Evolutionary conservation across 371 early-diverging fungal genomes (phyloP).

Genomic region (Capillidium heterosporum): DNA sequence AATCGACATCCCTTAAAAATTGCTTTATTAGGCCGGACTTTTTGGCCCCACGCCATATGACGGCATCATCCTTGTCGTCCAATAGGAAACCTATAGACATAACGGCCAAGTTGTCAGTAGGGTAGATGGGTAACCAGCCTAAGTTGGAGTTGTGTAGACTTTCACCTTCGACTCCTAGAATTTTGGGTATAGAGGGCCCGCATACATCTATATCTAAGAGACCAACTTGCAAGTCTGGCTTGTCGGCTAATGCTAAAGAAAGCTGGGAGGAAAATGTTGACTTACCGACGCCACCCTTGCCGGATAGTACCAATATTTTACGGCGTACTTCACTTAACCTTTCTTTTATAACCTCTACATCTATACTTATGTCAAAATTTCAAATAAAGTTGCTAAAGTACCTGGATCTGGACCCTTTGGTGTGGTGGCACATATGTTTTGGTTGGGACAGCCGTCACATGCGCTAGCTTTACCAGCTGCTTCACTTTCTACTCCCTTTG

Average conservation of each 20-base stretch:
- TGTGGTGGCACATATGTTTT: slow-evolving; percentile 69
- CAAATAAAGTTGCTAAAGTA: slow-evolving; percentile 8
- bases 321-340: slow-evolving; percentile 44
- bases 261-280: slow-evolving; percentile 70
- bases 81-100: slow-evolving; percentile 97
- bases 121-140: slow-evolving; percentile 87
- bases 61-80: slow-evolving; percentile 73
- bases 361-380: slow-evolving; percentile 12
- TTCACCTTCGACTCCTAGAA: slow-evolving; percentile 78
- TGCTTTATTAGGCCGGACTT: slow-evolving; percentile 92
- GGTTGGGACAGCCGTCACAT: slow-evolving; percentile 97
- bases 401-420: slow-evolving; percentile 92
- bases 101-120: slow-evolving; percentile 70
- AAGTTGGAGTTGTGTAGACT: slow-evolving; percentile 60
- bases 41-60: slow-evolving; percentile 98
- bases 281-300: slow-evolving; percentile 99
- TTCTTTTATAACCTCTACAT: slow-evolving; percentile 50
- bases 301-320: slow-evolving; percentile 85
- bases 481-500: slow-evolving; percentile 65
- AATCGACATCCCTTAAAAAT: slow-evolving; percentile 91
- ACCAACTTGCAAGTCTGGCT: slow-evolving; percentile 53
- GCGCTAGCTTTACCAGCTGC: slow-evolving; percentile 81
- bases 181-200: slow-evolving; percentile 93
- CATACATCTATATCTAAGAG: slow-evolving; percentile 97
- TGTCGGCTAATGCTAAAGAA: slow-evolving; percentile 50